These are phyloP conservation scores for Asterella californica DNA, from an alignment of 225 moss, liverwort and hornwort genomes.

Conservation along the genomic window DNA sequence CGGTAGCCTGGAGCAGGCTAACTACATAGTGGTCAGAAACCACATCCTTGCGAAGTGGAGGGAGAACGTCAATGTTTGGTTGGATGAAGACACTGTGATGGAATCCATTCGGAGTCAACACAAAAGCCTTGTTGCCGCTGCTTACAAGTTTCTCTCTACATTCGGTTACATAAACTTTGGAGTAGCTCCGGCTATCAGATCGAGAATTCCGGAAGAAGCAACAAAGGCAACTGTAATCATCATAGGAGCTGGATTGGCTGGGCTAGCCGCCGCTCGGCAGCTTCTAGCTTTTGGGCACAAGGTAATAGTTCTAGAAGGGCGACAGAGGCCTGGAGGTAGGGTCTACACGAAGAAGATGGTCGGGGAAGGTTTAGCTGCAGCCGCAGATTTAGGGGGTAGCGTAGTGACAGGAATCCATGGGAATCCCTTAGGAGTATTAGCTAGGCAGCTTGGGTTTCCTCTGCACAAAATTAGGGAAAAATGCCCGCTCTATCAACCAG, in stretches of 20 bases:
- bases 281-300: conserved; percentile 85
- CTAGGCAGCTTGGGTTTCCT: conserved; percentile 90
- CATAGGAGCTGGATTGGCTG: conserved; percentile 92
- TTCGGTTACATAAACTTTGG: conserved; percentile 97
- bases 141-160: conserved; percentile 71
- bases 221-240: conserved; percentile 82
- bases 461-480: conserved; percentile 86
- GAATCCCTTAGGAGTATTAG: conserved; percentile 91
- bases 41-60: conserved; percentile 93
- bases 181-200: conserved; percentile 69
- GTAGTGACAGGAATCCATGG: conserved; percentile 99
- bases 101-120: conserved; percentile 79
- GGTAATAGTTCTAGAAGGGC: conserved; percentile 89
- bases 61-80: conserved; percentile 85
- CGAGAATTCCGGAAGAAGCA: conserved; percentile 65
- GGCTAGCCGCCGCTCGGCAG: conserved; percentile 89
- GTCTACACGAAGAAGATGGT: conserved; percentile 98
- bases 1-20: conserved; percentile 71
- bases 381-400: conserved; percentile 98
- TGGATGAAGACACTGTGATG: conserved; percentile 96
- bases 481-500: conserved; percentile 87
- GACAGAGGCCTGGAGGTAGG: conserved; percentile 95
- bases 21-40: conserved; percentile 93
- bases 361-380: conserved; percentile 75
- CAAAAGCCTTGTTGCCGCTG: conserved; percentile 66